A percentile compares a stretch with the other conserved stretches of the same genome.
These are phyloP conservation scores for Diplogelasinospora grovesii DNA, from an alignment of 495 filamentous ascomycete genomes.

Conservation along the genomic window DNA sequence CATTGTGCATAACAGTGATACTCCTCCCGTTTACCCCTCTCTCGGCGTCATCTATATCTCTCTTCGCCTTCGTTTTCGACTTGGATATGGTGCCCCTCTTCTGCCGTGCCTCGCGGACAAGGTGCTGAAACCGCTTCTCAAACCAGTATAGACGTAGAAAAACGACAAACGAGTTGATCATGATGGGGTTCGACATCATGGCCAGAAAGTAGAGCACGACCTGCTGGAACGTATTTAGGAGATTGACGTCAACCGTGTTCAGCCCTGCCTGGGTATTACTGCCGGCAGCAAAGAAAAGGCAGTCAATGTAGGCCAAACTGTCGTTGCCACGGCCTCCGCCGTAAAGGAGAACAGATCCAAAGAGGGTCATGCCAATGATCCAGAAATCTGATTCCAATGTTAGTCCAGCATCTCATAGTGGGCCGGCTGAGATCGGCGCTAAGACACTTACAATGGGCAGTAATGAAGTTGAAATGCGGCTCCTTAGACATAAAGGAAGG, in stretches of 20 bases:
- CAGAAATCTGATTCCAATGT: slow-evolving; percentile 58
- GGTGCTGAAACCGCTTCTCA: slow-evolving; percentile 71
- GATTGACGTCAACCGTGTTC: slow-evolving; percentile 78
- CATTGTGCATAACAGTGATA: slow-evolving; percentile 67
- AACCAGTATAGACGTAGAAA: slow-evolving; percentile 96
- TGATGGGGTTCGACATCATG: slow-evolving; percentile 80
- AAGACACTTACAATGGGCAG: slow-evolving; percentile 63
- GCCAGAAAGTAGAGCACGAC: slow-evolving; percentile 62
- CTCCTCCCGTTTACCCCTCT: slow-evolving; percentile 61
- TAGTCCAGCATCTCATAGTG: too few species aligned
- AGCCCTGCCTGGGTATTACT: slow-evolving; percentile 85
- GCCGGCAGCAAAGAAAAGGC: slow-evolving; percentile 76
- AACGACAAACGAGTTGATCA: slow-evolving; percentile 80
- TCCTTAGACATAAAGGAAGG: slow-evolving; percentile 47
- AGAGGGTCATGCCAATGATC: slow-evolving; percentile 59
- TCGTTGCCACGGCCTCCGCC: slow-evolving; percentile 39
- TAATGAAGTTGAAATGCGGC: slow-evolving; percentile 75
- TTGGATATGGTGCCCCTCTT: slow-evolving; percentile 39
- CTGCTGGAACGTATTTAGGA: slow-evolving; percentile 70
- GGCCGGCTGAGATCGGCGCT: neutral
- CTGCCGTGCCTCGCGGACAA: slow-evolving; percentile 50
- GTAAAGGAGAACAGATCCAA: slow-evolving; percentile 73
- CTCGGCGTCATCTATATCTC: slow-evolving; percentile 51
- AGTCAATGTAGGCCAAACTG: slow-evolving; percentile 82
- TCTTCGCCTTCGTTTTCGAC: slow-evolving; percentile 51